Conservation (phyloP, 2,329 filamentous ascomycete genomes). For the Neofusicoccum cordaticola region DNA sequence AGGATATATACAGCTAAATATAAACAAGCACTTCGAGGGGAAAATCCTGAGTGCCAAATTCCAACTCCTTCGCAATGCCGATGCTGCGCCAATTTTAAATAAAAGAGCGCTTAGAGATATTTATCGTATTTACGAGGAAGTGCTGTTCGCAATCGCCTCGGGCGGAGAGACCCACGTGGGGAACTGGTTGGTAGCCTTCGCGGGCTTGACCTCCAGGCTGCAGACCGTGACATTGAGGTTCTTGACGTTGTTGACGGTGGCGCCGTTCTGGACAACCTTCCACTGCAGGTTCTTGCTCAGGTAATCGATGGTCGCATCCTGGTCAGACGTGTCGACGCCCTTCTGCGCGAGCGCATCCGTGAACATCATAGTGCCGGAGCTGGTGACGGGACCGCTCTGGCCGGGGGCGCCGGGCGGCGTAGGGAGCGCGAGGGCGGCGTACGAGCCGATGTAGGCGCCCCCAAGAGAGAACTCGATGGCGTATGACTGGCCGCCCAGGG, state of each 20-base stretch:
- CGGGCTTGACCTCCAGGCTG: slow-evolving; percentile 30
- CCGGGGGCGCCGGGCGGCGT: slow-evolving; percentile 16
- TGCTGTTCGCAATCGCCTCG: background rate
- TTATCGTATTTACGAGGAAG: background rate
- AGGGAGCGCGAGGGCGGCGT: slow-evolving; percentile 31
- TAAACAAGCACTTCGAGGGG: too few species aligned
- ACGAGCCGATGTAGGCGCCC: slow-evolving; percentile 30
- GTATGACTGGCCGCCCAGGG: slow-evolving; percentile 34
- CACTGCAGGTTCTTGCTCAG: slow-evolving; percentile 35
- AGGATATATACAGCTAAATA: too few species aligned
- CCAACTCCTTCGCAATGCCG: too few species aligned
- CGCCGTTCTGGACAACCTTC: slow-evolving; percentile 32
- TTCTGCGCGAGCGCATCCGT: slow-evolving; percentile 33
- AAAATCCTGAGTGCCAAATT: too few species aligned
- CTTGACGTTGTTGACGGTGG: slow-evolving; percentile 24
- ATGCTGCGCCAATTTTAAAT: too few species aligned
- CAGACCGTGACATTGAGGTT: slow-evolving; percentile 34
- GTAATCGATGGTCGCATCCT: slow-evolving; percentile 33
- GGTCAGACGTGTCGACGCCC: slow-evolving; percentile 30
- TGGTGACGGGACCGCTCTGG: slow-evolving; percentile 23
- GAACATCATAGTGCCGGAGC: slow-evolving; percentile 30
- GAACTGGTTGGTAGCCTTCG: slow-evolving; percentile 11
- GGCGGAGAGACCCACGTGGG: background rate
- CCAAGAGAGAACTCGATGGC: slow-evolving; percentile 32
- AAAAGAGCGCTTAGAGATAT: too few species aligned